These are phyloP conservation scores for Cornus controversa DNA, from an alignment of 148 eudicot genomes.

Conservation along the genomic window DNA sequence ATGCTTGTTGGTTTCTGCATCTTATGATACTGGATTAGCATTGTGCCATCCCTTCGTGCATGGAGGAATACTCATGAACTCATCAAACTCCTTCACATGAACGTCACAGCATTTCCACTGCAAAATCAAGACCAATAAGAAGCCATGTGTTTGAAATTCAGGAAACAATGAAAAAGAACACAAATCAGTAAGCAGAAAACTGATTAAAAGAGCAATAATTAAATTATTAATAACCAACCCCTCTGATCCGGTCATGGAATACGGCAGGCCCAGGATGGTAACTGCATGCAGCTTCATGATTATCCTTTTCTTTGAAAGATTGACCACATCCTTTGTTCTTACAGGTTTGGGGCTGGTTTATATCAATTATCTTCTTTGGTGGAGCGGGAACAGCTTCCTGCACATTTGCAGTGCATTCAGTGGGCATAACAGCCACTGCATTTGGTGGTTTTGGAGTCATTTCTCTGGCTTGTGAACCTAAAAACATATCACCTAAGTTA, in stretches of 20 bases:
- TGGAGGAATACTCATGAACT: conserved; percentile 87
- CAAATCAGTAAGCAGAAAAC: background rate
- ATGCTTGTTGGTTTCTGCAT: background rate
- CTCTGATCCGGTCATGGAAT: conserved; percentile 87
- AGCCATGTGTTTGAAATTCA: background rate
- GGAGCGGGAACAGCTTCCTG: conserved; percentile 34
- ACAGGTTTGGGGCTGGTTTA: conserved; percentile 80
- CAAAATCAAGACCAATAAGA: conserved; percentile 24
- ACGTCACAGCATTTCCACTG: conserved; percentile 98
- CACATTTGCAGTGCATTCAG: conserved; percentile 25
- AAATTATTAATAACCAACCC: conserved; percentile 51
- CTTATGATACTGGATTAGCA: conserved; percentile 50
- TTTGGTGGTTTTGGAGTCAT: conserved; percentile 40
- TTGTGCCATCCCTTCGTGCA: conserved; percentile 96
- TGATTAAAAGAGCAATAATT: too few relatives aligned
- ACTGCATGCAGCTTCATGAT: conserved; percentile 79
- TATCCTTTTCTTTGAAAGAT: conserved; percentile 77
- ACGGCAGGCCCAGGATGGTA: conserved; percentile 94
- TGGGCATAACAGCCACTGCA: conserved; percentile 10
- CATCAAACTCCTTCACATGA: conserved; percentile 95
- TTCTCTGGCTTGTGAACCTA: conserved; percentile 61
- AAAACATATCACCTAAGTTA: background rate
- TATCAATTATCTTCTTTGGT: conserved; percentile 44
- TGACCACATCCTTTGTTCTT: conserved; percentile 87
- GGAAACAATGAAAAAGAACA: background rate